These are phyloP conservation scores for Ascochyta clinopodiicola DNA, from an alignment of 2,329 filamentous ascomycete species.

Conservation along the genomic window DNA sequence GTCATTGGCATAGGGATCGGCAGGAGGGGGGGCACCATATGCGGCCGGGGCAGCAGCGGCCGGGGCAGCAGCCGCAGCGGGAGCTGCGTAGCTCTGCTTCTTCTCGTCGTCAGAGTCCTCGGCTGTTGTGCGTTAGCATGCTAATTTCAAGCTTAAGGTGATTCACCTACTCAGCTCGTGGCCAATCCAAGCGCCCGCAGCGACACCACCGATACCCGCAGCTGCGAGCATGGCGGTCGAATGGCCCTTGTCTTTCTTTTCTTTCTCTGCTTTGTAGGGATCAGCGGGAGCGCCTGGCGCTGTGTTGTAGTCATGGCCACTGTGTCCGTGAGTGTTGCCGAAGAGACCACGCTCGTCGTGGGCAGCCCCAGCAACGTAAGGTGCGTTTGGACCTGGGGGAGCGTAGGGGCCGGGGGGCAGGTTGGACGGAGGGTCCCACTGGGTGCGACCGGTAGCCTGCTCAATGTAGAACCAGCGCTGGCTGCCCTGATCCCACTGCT, in stretches of 20 bases:
- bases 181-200: conserved; percentile 64
- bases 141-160: neutral
- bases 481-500: conserved; percentile 67
- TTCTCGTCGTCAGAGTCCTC: conserved; percentile 46
- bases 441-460: conserved; percentile 64
- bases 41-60: conserved; percentile 25
- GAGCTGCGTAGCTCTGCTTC: conserved; percentile 20
- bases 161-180: conserved; percentile 61
- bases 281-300: conserved; percentile 31
- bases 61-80: conserved; percentile 22
- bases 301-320: conserved; percentile 36
- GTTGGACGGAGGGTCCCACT: conserved; percentile 66
- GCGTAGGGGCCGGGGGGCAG: conserved; percentile 43
- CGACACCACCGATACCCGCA: conserved; percentile 65
- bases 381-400: conserved; percentile 38
- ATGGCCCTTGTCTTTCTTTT: conserved; percentile 51
- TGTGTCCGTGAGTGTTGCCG: conserved; percentile 36
- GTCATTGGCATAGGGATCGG: conserved; percentile 17
- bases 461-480: conserved; percentile 72
- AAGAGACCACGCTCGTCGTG: conserved; percentile 40
- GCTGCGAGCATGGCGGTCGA: conserved; percentile 59
- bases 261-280: conserved; percentile 38
- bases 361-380: conserved; percentile 28
- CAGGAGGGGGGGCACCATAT: conserved; percentile 23
- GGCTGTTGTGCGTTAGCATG: conserved; percentile 28